These are phyloP conservation scores for Phyllosticta paracitricarpa DNA, from an alignment of 2,329 filamentous ascomycete genomes.

Conservation along the genomic window DNA sequence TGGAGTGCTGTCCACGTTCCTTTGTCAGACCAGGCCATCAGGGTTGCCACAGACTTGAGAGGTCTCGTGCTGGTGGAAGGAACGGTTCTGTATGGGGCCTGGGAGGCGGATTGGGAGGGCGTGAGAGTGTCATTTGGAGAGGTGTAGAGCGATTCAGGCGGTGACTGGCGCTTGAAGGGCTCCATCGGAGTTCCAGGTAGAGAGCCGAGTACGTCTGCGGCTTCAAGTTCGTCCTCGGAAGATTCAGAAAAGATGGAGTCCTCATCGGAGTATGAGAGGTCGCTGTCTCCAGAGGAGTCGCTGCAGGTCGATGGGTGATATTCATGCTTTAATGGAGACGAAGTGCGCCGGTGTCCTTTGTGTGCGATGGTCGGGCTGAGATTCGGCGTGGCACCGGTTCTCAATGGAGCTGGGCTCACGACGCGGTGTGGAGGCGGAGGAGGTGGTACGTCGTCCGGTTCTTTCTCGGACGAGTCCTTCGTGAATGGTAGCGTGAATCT, in stretches of 20 bases:
- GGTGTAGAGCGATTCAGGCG: slow-evolving; percentile 29
- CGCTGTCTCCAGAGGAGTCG: slow-evolving; percentile 49
- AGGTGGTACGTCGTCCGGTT: slow-evolving; percentile 23
- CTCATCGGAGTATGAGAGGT: slow-evolving; percentile 43
- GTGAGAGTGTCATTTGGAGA: slow-evolving; percentile 47
- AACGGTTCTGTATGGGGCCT: slow-evolving; percentile 54
- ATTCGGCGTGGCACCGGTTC: slow-evolving; percentile 23
- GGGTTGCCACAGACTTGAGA: slow-evolving; percentile 47
- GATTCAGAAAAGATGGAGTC: slow-evolving; percentile 38
- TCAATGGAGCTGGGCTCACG: slow-evolving; percentile 33
- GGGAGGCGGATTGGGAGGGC: slow-evolving; percentile 74
- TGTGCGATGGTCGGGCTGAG: slow-evolving; percentile 37
- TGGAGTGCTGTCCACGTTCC: slow-evolving; percentile 53
- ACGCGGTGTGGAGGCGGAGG: slow-evolving; percentile 42
- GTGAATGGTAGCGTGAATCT: not conserved
- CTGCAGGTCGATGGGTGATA: slow-evolving; percentile 77
- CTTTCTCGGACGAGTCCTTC: slow-evolving; percentile 6
- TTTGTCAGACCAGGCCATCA: slow-evolving; percentile 55
- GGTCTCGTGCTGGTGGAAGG: slow-evolving; percentile 40
- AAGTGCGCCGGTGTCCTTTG: slow-evolving; percentile 57
- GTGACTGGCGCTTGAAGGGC: slow-evolving; percentile 21
- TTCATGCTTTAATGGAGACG: slow-evolving; percentile 93
- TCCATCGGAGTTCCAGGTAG: not conserved
- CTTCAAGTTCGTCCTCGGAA: slow-evolving; percentile 49
- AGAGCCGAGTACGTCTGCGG: slow-evolving; percentile 26